Conservation (phyloP, 1,284 basidiomycete genomes). For the Melampsora americana region DNA sequence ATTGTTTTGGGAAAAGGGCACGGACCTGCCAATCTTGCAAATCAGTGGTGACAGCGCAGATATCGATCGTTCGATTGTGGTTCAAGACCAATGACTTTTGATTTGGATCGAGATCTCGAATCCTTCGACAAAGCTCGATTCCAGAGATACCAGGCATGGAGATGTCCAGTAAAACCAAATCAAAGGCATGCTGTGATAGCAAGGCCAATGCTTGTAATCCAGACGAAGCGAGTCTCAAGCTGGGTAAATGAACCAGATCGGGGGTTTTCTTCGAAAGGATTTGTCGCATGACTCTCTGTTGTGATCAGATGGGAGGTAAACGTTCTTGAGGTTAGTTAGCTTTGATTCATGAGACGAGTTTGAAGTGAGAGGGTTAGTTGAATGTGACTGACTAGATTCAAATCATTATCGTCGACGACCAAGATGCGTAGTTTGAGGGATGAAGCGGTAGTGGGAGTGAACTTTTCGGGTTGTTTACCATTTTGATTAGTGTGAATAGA, state of each 20-base stretch:
- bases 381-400: conserved; percentile 28
- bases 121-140: conserved; percentile 17
- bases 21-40: conserved; percentile 37
- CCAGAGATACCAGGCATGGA: conserved; percentile 30
- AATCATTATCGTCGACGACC: conserved; percentile 30
- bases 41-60: conserved; percentile 41
- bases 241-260: conserved; percentile 11
- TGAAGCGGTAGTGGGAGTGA: not conserved
- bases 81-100: not conserved
- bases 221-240: conserved; percentile 6
- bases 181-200: not conserved
- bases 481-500: too few relatives aligned
- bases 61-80: conserved; percentile 7
- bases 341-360: not conserved
- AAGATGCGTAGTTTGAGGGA: conserved; percentile 9
- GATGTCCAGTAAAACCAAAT: conserved; percentile 38
- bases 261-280: conserved; percentile 21
- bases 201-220: conserved; percentile 20
- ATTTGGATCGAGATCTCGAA: not conserved
- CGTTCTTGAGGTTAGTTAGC: not conserved
- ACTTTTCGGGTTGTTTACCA: too few relatives aligned
- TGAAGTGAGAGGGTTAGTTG: not conserved
- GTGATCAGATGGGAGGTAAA: not conserved
- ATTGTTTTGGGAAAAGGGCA: not conserved
- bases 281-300: conserved; percentile 30